Conservation (phyloP, 352 stramenopile genomes). For the Phytophthora crassamura region DNA sequence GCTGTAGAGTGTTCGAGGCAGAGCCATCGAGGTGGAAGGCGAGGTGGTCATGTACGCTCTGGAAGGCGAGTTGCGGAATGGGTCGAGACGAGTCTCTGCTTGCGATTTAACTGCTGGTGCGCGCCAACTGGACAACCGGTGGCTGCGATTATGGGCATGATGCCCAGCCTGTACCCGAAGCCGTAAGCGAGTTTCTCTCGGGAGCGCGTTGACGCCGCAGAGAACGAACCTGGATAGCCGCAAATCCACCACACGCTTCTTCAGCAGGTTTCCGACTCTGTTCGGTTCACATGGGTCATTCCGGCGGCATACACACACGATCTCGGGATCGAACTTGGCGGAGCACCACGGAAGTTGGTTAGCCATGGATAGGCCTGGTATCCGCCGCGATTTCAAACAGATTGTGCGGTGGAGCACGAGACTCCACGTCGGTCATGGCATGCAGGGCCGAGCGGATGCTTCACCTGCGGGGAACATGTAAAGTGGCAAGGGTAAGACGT, state of each 20-base stretch:
- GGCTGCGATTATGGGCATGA: conserved; percentile 24
- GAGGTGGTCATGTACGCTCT: conserved; percentile 31
- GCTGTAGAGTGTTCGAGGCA: conserved; percentile 21
- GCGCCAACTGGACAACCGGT: conserved; percentile 36
- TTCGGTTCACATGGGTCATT: conserved; percentile 10
- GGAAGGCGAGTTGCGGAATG: conserved; percentile 35
- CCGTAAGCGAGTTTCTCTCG: conserved; percentile 13
- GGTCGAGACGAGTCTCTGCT: conserved; percentile 18
- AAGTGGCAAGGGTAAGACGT: too few relatives aligned
- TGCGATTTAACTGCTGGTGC: conserved; percentile 35
- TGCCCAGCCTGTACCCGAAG: background rate
- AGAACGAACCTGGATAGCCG: conserved; percentile 26
- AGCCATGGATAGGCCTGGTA: conserved; percentile 16
- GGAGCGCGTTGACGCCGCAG: conserved; percentile 18
- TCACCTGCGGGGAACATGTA: too few relatives aligned
- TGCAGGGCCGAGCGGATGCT: too few relatives aligned
- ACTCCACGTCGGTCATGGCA: background rate
- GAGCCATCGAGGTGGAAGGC: conserved; percentile 1
- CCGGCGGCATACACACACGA: background rate
- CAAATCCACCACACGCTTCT: conserved; percentile 34
- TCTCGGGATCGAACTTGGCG: background rate
- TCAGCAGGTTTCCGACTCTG: conserved; percentile 2
- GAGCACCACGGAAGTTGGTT: conserved; percentile 3
- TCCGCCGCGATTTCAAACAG: conserved; percentile 5
- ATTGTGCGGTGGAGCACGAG: conserved; percentile 1